Conservation (phyloP, 306 rosid species). For the Fragaria iinumae region DNA sequence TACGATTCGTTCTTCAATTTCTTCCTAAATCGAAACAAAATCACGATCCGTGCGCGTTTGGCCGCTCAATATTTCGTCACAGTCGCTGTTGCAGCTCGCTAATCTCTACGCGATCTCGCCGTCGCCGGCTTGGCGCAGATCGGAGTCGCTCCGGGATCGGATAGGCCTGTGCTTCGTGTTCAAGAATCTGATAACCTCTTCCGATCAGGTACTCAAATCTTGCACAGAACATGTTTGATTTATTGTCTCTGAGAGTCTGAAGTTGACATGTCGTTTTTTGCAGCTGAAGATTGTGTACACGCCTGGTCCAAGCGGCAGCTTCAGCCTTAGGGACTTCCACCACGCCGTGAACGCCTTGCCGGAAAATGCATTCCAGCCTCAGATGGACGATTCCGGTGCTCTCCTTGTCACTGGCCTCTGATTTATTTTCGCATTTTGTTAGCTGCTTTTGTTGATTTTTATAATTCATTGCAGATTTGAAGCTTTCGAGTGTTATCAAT, state of each 20-base stretch:
- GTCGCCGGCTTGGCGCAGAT: conserved; percentile 29
- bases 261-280: conserved; percentile 4
- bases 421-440: not conserved
- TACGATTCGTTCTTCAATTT: not conserved
- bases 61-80: conserved; percentile 4
- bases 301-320: conserved; percentile 43
- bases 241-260: not conserved
- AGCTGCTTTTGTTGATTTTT: not conserved
- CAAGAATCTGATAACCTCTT: conserved; percentile 41
- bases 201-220: conserved; percentile 41
- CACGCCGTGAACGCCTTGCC: conserved; percentile 60
- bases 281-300: conserved; percentile 62
- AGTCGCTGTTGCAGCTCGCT: conserved; percentile 74
- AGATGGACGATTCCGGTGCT: conserved; percentile 35
- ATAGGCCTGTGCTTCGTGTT: conserved; percentile 63
- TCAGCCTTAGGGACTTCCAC: conserved; percentile 68
- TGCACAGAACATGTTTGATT: conserved; percentile 1
- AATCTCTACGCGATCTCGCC: conserved; percentile 62
- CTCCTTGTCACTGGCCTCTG: conserved; percentile 8
- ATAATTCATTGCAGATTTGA: conserved; percentile 40
- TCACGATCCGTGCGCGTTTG: conserved; percentile 22
- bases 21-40: conserved; percentile 1
- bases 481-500: conserved; percentile 56
- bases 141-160: conserved; percentile 39
- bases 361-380: conserved; percentile 47